Evolutionary conservation across 2,329 filamentous ascomycete species (phyloP).

Genomic region (Trichoderma arundinaceum): DNA sequence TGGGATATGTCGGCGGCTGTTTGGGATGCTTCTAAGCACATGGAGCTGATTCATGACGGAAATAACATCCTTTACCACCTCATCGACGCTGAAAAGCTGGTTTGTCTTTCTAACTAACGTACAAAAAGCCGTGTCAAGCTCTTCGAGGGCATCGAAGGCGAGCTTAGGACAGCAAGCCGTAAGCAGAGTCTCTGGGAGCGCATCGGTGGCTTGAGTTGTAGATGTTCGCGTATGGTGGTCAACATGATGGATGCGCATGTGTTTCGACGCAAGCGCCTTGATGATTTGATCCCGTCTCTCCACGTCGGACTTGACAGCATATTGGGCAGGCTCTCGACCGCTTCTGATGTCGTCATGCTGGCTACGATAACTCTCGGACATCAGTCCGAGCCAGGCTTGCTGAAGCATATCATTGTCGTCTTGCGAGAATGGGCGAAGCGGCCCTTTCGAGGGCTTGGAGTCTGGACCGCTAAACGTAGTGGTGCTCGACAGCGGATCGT

Average conservation of each 20-base stretch:
- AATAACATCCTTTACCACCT: slow-evolving; percentile 55
- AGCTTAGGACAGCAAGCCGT: slow-evolving; percentile 56
- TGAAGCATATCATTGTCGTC: slow-evolving; percentile 82
- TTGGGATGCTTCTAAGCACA: slow-evolving; percentile 4
- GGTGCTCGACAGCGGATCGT: slow-evolving; percentile 79
- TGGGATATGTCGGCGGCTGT: slow-evolving; percentile 12
- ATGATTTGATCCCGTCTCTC: slow-evolving; percentile 46
- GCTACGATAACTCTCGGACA: slow-evolving; percentile 53
- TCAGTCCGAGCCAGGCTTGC: slow-evolving; percentile 72
- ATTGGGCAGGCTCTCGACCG: slow-evolving; percentile 38
- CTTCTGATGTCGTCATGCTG: slow-evolving; percentile 50
- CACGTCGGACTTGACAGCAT: slow-evolving; percentile 41
- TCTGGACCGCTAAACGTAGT: slow-evolving; percentile 58
- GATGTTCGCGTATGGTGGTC: slow-evolving; percentile 44
- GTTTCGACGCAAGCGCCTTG: slow-evolving; percentile 51
- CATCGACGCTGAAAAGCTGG: slow-evolving; percentile 49
- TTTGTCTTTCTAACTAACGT: slow-evolving; percentile 52
- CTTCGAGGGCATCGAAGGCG: slow-evolving; percentile 52
- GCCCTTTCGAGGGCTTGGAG: slow-evolving; percentile 59
- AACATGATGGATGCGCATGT: slow-evolving; percentile 54
- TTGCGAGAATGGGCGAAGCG: slow-evolving; percentile 76
- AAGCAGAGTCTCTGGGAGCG: slow-evolving; percentile 40
- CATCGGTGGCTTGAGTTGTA: slow-evolving; percentile 38
- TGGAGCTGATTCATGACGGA: slow-evolving; percentile 38
- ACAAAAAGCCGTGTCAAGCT: slow-evolving; percentile 58